Percentiles rank a stretch among this genome's conserved stretches.
Conservation (phyloP, 2,329 filamentous ascomycete genomes). For the Aspergillus carbonarius region DNA sequence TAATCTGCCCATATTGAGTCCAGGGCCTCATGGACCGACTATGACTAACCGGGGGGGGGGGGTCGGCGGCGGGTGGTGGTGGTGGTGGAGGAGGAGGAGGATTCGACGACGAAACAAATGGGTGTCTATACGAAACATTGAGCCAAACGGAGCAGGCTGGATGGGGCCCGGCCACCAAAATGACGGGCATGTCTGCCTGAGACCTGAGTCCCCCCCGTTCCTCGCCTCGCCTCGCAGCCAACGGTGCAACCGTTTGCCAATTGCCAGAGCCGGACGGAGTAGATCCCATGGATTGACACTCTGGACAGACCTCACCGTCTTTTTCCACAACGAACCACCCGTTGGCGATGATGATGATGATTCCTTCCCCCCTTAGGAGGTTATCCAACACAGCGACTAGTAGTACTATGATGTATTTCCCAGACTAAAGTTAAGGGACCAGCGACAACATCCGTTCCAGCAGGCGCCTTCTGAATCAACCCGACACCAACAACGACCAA, state of each 20-base stretch:
- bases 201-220: not conserved
- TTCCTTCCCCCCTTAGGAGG: not conserved
- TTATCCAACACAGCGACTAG: not conserved
- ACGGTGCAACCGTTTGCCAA: not conserved
- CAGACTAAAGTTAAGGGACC: not conserved
- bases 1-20: not conserved
- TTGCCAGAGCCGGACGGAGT: not conserved
- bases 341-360: not conserved
- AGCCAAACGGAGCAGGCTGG: conserved; percentile 4
- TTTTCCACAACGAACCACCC: not conserved
- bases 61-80: not conserved
- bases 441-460: not conserved
- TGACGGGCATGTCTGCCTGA: not conserved
- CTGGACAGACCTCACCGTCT: not conserved
- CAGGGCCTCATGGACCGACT: not conserved
- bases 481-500: not conserved
- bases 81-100: too few species aligned
- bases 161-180: not conserved
- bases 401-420: not conserved
- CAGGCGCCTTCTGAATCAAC: conserved; percentile 1
- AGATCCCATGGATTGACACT: not conserved
- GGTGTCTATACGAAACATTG: conserved; percentile 6
- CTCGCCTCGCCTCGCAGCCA: not conserved
- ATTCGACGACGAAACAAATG: not conserved
- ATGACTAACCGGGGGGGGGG: not conserved